Conservation (phyloP, 2,329 filamentous ascomycete species). For the Trichophaea hybrida region DNA sequence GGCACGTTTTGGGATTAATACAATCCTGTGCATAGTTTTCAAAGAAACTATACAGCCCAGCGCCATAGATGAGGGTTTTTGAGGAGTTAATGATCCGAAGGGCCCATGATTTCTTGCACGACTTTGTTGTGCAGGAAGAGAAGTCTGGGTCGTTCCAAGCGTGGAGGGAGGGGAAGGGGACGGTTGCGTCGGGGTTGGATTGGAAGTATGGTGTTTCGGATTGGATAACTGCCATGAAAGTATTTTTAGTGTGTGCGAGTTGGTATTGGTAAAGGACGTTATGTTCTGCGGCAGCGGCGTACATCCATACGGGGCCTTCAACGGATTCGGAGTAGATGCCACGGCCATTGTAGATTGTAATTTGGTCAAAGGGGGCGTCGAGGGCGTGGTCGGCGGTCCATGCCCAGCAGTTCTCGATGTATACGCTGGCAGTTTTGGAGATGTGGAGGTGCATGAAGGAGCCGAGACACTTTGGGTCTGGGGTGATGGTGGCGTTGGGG, state of each 20-base stretch:
- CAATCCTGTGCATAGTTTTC: slow-evolving; percentile 40
- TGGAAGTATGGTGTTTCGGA: slow-evolving; percentile 35
- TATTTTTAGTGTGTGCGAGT: slow-evolving; percentile 35
- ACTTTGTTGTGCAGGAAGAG: slow-evolving; percentile 28
- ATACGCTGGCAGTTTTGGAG: slow-evolving; percentile 29
- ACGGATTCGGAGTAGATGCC: slow-evolving; percentile 31
- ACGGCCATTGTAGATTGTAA: slow-evolving; percentile 30
- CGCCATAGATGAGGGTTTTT: slow-evolving; percentile 46
- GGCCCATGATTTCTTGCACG: slow-evolving; percentile 48
- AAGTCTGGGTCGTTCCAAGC: slow-evolving; percentile 31
- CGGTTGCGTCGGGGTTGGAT: slow-evolving; percentile 10
- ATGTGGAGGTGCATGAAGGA: slow-evolving; percentile 34
- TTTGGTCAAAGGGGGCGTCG: slow-evolving; percentile 28
- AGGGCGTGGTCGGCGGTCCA: slow-evolving; percentile 37
- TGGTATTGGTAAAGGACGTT: slow-evolving; percentile 41
- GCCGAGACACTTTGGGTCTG: slow-evolving; percentile 31
- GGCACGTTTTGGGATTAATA: slow-evolving; percentile 21
- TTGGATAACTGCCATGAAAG: slow-evolving; percentile 40
- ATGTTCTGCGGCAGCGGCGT: slow-evolving; percentile 40
- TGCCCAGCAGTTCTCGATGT: slow-evolving; percentile 38
- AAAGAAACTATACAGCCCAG: slow-evolving; percentile 55
- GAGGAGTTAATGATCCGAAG: slow-evolving; percentile 45
- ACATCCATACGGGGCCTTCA: slow-evolving; percentile 30
- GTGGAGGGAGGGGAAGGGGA: slow-evolving; percentile 29
- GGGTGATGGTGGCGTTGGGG: slow-evolving; percentile 27